phyloP scores from a whole-genome alignment of 2,329 filamentous ascomycete genomes.

The Anisogramma anomala region DNA sequence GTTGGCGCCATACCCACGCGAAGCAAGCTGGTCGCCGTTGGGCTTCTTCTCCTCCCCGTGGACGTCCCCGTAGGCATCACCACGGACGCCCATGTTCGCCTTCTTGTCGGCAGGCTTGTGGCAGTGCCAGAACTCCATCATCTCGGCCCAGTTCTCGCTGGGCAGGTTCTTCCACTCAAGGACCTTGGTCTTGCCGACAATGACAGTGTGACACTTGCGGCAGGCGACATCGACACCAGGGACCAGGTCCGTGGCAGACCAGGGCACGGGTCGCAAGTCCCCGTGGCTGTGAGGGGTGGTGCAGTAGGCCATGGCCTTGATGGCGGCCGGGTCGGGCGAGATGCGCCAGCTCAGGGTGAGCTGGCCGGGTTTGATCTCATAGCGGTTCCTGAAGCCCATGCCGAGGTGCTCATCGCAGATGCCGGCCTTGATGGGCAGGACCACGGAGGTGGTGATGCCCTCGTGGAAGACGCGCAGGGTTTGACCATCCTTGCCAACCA shows the following conservation, averaged over 20 bases:
- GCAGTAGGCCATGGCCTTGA: slow-evolving; percentile 8
- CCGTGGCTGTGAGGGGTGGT: too few species aligned
- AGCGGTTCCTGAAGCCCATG: slow-evolving; percentile 3
- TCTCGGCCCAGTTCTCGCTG: slow-evolving; percentile 96
- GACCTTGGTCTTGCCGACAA: slow-evolving; percentile 17
- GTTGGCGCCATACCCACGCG: slow-evolving; percentile 72
- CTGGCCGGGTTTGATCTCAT: slow-evolving; percentile 28
- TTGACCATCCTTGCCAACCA: slow-evolving; percentile 33
- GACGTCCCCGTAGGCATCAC: slow-evolving; percentile 15
- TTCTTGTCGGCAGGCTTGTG: slow-evolving; percentile 60
- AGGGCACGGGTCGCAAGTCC: too few species aligned
- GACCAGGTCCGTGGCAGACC: slow-evolving; percentile 9
- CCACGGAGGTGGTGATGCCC: slow-evolving; percentile 24
- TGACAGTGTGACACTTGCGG: slow-evolving; percentile 15
- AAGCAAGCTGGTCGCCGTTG: slow-evolving; percentile 35
- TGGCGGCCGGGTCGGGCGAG: too few species aligned
- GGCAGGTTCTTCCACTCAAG: slow-evolving; percentile 78
- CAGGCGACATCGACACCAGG: slow-evolving; percentile 5
- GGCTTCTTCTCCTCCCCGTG: slow-evolving; percentile 17
- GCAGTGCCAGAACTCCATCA: slow-evolving; percentile 99
- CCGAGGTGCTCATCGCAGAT: slow-evolving; percentile 18
- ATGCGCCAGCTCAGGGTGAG: slow-evolving; percentile 14
- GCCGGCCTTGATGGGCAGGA: slow-evolving; percentile 33
- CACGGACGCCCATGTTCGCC: slow-evolving; percentile 23
- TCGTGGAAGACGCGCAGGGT: slow-evolving; percentile 38